Conservation (phyloP, 768 basidiomycete species). For the Termitomyces sp. region DNA sequence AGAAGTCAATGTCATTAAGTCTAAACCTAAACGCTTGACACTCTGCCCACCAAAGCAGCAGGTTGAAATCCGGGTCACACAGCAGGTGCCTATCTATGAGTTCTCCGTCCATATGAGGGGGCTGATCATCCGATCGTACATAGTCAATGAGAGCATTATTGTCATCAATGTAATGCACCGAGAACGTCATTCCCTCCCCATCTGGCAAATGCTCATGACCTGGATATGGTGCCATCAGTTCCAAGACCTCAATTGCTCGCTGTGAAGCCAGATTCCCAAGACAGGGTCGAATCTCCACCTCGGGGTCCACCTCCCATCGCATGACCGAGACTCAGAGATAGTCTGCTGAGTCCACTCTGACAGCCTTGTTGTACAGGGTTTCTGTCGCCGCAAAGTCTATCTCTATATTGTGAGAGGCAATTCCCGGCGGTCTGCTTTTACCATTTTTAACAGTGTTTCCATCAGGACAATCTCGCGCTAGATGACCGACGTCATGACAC, state of each 20-base stretch:
- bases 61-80: background rate
- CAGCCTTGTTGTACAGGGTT: background rate
- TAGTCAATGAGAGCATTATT: background rate
- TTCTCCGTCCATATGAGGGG: background rate
- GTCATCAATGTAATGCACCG: background rate
- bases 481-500: too few species aligned
- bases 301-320: background rate
- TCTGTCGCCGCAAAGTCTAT: too few species aligned
- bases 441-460: background rate
- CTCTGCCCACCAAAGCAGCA: background rate
- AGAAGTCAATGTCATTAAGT: too few species aligned
- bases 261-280: background rate
- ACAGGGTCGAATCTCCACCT: background rate
- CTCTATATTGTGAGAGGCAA: too few species aligned
- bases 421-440: too few species aligned
- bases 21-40: background rate
- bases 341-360: background rate
- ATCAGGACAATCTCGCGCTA: too few species aligned
- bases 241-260: background rate
- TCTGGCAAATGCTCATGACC: fast-evolving
- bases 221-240: background rate
- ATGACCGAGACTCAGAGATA: background rate
- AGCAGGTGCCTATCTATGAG: background rate
- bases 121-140: background rate
- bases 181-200: background rate